phyloP scores from a whole-genome alignment of 495 filamentous ascomycete genomes.

The Penicillium macrosclerotiorum region DNA sequence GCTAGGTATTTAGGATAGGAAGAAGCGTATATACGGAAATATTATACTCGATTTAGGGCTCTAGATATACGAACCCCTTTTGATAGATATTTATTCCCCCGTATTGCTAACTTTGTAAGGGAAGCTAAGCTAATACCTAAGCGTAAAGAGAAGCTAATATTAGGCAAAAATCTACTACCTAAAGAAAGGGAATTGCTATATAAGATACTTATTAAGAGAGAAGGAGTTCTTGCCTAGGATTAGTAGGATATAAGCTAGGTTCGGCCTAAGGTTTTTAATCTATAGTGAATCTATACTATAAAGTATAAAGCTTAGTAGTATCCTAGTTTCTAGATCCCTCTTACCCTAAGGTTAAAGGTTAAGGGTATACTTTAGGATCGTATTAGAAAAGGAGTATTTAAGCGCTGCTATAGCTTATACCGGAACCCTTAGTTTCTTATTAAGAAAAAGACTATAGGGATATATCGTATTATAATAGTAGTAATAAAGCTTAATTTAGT shows the following conservation, averaged over 20 bases:
- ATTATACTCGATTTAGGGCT: too few relatives aligned
- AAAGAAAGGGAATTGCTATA: neutral
- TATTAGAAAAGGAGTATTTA: neutral
- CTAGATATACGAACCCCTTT: too few relatives aligned
- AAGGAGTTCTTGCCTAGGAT: neutral
- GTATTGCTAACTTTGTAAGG: too few relatives aligned
- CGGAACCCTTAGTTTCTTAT: neutral
- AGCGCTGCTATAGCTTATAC: neutral
- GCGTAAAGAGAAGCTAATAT: neutral
- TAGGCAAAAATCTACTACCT: neutral
- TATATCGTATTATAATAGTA: neutral
- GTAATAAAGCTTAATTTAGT: neutral
- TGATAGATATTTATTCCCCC: too few relatives aligned
- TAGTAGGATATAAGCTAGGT: neutral
- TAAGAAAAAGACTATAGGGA: neutral
- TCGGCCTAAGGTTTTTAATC: neutral
- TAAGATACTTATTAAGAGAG: neutral
- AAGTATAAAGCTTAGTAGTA: neutral
- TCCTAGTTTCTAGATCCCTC: neutral
- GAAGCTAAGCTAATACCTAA: neutral
- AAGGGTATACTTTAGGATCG: neutral
- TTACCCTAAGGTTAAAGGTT: neutral
- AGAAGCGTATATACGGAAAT: too few relatives aligned
- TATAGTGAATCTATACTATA: neutral
- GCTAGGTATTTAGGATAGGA: too few relatives aligned